phyloP scores from a whole-genome alignment of 2,329 filamentous ascomycete genomes.

The Colletotrichum euphorbiae region DNA sequence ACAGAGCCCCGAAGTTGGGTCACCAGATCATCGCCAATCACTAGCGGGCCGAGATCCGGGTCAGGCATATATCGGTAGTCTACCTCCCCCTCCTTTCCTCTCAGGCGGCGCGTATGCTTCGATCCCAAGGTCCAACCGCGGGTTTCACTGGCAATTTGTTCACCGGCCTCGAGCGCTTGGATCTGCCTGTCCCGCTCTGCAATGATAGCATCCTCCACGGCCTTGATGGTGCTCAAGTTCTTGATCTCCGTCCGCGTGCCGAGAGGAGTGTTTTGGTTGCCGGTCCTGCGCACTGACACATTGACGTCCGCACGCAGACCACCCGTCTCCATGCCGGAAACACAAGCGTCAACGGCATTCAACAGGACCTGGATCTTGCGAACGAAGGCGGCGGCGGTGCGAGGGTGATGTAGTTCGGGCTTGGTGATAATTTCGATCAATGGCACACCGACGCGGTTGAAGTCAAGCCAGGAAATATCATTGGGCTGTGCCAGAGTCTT shows the following conservation, averaged over 20 bases:
- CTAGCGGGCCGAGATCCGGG: slow-evolving; percentile 84
- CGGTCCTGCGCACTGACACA: slow-evolving; percentile 80
- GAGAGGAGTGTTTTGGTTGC: slow-evolving; percentile 60
- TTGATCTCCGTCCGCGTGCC: slow-evolving; percentile 97
- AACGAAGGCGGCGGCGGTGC: slow-evolving; percentile 88
- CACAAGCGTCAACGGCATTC: slow-evolving; percentile 84
- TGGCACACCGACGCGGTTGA: slow-evolving; percentile 91
- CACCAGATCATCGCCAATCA: slow-evolving; percentile 79
- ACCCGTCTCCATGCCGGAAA: slow-evolving; percentile 92
- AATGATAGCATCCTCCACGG: slow-evolving; percentile 93
- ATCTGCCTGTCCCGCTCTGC: slow-evolving; percentile 94
- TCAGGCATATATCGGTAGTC: slow-evolving; percentile 99
- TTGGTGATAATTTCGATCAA: slow-evolving; percentile 95
- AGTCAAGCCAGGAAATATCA: slow-evolving; percentile 83
- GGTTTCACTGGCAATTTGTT: slow-evolving; percentile 84
- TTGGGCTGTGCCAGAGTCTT: slow-evolving; percentile 87
- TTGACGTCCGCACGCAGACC: slow-evolving; percentile 95
- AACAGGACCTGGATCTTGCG: slow-evolving; percentile 88
- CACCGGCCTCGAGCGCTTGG: slow-evolving; percentile 78
- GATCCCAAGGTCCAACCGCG: slow-evolving; percentile 91
- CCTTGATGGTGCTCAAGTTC: slow-evolving; percentile 94
- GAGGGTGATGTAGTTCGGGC: slow-evolving; percentile 87
- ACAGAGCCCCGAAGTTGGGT: slow-evolving; percentile 70
- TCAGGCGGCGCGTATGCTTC: slow-evolving; percentile 81
- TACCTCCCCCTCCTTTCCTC: slow-evolving; percentile 95